phyloP scores from a whole-genome alignment of 768 basidiomycete genomes.

The Mycena filopes region DNA sequence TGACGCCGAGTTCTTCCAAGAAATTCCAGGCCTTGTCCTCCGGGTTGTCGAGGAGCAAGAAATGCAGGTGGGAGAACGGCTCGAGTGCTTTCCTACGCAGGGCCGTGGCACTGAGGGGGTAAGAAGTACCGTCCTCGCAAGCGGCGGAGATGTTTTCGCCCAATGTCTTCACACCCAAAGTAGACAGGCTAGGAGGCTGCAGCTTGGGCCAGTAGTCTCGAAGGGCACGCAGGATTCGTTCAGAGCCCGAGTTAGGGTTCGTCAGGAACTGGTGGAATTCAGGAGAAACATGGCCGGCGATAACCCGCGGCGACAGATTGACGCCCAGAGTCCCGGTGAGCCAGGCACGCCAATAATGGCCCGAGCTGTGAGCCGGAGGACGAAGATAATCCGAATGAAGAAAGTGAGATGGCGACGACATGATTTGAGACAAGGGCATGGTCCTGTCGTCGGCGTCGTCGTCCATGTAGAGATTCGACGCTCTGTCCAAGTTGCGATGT shows the following conservation, averaged over 20 bases:
- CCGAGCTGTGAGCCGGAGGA: neutral
- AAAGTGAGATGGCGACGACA: constrained; percentile 3
- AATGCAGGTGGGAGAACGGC: constrained; percentile 12
- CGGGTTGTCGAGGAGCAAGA: constrained; percentile 8
- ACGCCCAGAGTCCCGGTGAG: constrained; percentile 9
- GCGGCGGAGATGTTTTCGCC: neutral
- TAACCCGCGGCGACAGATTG: constrained; percentile 19
- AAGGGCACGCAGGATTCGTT: constrained; percentile 9
- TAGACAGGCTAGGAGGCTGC: neutral
- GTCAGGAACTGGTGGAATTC: constrained; percentile 17
- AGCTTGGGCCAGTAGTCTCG: constrained; percentile 19
- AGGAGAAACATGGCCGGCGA: constrained; percentile 4
- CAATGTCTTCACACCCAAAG: neutral
- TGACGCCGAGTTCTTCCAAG: constrained; percentile 16
- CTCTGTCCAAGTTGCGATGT: neutral
- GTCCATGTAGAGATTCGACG: constrained; percentile 13
- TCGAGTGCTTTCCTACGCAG: neutral
- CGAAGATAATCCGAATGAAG: constrained; percentile 3
- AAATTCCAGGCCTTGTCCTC: constrained; percentile 14
- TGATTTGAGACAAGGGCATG: constrained; percentile 16
- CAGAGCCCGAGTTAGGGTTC: neutral
- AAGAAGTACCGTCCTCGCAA: constrained; percentile 2
- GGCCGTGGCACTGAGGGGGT: constrained; percentile 5
- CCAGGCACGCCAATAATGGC: constrained; percentile 4
- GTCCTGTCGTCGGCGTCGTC: neutral